Percentiles rank a stretch among this genome's conserved stretches.
These are phyloP conservation scores for Penicillium sp. DNA, from an alignment of 2,329 filamentous ascomycete genomes.

Conservation along the genomic window DNA sequence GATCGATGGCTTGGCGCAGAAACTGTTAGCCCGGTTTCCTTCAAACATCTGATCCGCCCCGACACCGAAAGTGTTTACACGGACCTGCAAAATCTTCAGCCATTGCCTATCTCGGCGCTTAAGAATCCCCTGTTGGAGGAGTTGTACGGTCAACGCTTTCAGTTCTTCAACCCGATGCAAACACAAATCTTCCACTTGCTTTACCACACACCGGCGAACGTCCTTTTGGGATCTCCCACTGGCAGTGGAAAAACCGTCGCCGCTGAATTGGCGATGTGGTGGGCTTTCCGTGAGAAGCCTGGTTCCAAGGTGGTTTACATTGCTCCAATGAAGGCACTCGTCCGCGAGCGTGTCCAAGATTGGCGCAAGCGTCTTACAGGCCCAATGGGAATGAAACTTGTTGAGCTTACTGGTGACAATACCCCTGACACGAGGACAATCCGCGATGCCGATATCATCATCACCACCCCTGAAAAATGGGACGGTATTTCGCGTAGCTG, in stretches of 20 bases:
- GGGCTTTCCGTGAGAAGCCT: constrained; percentile 91
- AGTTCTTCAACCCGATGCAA: constrained; percentile 99
- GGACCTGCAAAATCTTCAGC: constrained; percentile 86
- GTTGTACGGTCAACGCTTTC: constrained; percentile 83
- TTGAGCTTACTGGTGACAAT: constrained; percentile 96
- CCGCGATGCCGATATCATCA: constrained; percentile 92
- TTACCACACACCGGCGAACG: constrained; percentile 88
- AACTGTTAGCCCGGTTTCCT: constrained; percentile 91
- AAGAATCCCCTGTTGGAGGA: constrained; percentile 86
- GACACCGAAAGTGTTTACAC: constrained; percentile 98
- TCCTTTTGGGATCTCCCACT: constrained; percentile 91
- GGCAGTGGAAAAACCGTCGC: constrained; percentile 98
- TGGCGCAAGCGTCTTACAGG: constrained; percentile 80
- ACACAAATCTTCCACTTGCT: constrained; percentile 97
- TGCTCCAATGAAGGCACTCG: constrained; percentile 97
- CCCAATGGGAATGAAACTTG: constrained; percentile 83
- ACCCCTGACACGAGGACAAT: constrained; percentile 96
- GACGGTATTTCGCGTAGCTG: constrained; percentile 98
- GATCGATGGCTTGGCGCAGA: constrained; percentile 97
- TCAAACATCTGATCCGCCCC: constrained; percentile 94
- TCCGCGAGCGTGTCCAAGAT: constrained; percentile 93
- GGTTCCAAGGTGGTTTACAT: constrained; percentile 99
- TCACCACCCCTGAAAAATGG: constrained; percentile 99
- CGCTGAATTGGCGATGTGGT: constrained; percentile 98
- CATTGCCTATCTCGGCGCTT: constrained; percentile 79